Conservation (phyloP, 2,329 filamentous ascomycete genomes). For the Magnaporthiopsis incrustans region DNA sequence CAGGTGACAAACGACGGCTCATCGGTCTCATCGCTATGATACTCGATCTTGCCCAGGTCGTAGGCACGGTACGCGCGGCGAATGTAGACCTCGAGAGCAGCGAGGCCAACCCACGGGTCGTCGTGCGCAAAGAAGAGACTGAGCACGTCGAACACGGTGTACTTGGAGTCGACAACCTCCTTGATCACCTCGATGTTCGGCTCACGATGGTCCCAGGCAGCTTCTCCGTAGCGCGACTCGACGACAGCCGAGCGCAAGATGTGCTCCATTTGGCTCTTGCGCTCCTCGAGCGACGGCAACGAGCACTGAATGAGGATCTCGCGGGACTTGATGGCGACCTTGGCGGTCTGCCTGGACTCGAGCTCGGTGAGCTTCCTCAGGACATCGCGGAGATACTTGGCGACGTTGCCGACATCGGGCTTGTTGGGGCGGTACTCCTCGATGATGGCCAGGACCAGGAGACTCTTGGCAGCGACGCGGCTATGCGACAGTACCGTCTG, state of each 20-base stretch:
- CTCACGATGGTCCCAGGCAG: slow-evolving; percentile 91
- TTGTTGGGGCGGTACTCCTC: slow-evolving; percentile 94
- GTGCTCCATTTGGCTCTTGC: slow-evolving; percentile 94
- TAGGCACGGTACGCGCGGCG: slow-evolving; percentile 96
- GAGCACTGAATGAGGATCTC: slow-evolving; percentile 97
- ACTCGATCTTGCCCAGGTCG: slow-evolving; percentile 80
- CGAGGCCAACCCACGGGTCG: slow-evolving; percentile 89
- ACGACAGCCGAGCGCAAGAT: slow-evolving; percentile 93
- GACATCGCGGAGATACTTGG: slow-evolving; percentile 75
- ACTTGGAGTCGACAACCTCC: slow-evolving; percentile 97
- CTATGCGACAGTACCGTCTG: slow-evolving; percentile 90
- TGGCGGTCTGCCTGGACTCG: slow-evolving; percentile 75
- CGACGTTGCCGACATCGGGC: slow-evolving; percentile 79
- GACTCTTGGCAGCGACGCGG: slow-evolving; percentile 87
- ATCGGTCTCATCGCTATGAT: slow-evolving; percentile 67
- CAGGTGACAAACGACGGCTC: slow-evolving; percentile 73
- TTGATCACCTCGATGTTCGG: slow-evolving; percentile 86
- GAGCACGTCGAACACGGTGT: slow-evolving; percentile 94
- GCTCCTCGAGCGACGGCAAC: slow-evolving; percentile 90
- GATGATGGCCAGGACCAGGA: slow-evolving; percentile 81
- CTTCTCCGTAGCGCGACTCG: slow-evolving; percentile 95
- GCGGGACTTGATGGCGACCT: slow-evolving; percentile 94
- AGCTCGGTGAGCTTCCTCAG: slow-evolving; percentile 86
- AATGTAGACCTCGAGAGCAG: slow-evolving; percentile 91
- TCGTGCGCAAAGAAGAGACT: slow-evolving; percentile 91